Evolutionary conservation across 1,284 basidiomycete genomes (phyloP).

Genomic region (Grifola frondosa): DNA sequence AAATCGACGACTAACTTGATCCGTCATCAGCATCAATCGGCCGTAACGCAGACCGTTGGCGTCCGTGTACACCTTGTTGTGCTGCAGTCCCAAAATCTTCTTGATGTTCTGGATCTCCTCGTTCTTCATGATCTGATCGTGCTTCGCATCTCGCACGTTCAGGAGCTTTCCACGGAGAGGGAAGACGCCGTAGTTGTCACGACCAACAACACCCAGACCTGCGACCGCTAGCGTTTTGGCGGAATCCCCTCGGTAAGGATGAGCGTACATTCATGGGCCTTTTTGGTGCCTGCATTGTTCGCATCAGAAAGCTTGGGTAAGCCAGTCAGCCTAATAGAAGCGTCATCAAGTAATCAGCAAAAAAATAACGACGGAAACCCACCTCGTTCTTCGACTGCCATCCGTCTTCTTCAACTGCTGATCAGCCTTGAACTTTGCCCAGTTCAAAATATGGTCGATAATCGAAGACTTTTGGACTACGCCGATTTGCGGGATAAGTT

Average conservation of each 20-base stretch:
- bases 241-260: constrained; percentile 99
- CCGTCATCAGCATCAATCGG: constrained; percentile 99
- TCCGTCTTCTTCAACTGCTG: constrained; percentile 96
- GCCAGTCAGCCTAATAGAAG: constrained; percentile 69
- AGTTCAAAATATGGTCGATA: constrained; percentile 90
- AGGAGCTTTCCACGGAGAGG: constrained; percentile 96
- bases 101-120: constrained; percentile 97
- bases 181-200: constrained; percentile 97
- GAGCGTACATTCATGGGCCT: constrained; percentile 85
- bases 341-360: constrained; percentile 3
- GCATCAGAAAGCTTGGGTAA: constrained; percentile 95
- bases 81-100: constrained; percentile 96
- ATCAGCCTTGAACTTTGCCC: constrained; percentile 97
- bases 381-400: constrained; percentile 89
- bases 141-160: constrained; percentile 96
- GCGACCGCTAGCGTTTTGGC: constrained; percentile 97
- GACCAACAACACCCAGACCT: constrained; percentile 91
- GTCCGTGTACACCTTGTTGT: constrained; percentile 85
- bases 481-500: background rate
- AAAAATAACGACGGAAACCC: constrained; percentile 29
- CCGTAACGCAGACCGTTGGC: constrained; percentile 86
- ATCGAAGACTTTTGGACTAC: constrained; percentile 89
- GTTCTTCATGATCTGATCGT: constrained; percentile 98
- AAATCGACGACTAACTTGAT: constrained; percentile 67
- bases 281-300: constrained; percentile 92